Evolutionary conservation across 2,329 filamentous ascomycete genomes (phyloP).

Genomic region (Zymoseptoria tritici): DNA sequence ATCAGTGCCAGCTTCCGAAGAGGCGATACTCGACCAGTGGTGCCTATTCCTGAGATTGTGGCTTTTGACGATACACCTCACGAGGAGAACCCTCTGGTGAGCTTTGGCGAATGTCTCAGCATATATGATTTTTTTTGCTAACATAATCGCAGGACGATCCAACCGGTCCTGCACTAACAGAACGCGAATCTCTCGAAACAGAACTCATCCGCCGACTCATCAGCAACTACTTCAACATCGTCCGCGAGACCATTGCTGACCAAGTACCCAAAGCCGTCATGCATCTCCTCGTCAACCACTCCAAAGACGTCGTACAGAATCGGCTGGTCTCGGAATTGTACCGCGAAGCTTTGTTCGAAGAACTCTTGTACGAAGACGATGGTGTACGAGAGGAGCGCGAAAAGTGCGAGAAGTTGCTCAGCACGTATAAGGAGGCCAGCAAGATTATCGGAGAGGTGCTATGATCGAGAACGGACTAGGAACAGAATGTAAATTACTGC

Average conservation of each 20-base stretch:
- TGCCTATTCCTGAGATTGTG: constrained; percentile 22
- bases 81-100: constrained; percentile 24
- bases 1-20: constrained; percentile 76
- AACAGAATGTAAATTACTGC: neutral
- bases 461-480: constrained; percentile 39
- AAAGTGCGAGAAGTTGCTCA: constrained; percentile 93
- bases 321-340: constrained; percentile 92
- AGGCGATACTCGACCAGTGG: constrained; percentile 48
- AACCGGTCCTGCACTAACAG: constrained; percentile 66
- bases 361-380: constrained; percentile 94
- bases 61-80: constrained; percentile 50
- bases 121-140: neutral
- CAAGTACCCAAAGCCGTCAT: constrained; percentile 98
- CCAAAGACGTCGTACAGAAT: constrained; percentile 96
- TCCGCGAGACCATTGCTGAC: constrained; percentile 95
- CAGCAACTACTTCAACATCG: constrained; percentile 98
- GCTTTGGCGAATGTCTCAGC: neutral
- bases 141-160: constrained; percentile 21
- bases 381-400: constrained; percentile 94
- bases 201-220: constrained; percentile 95
- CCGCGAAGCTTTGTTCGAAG: constrained; percentile 84
- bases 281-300: constrained; percentile 97
- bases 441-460: constrained; percentile 97
- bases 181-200: constrained; percentile 93
- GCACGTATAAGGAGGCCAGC: constrained; percentile 93